These are phyloP conservation scores for Stagonosporopsis chrysanthemi DNA, from an alignment of 2,329 filamentous ascomycete genomes.

Conservation along the genomic window DNA sequence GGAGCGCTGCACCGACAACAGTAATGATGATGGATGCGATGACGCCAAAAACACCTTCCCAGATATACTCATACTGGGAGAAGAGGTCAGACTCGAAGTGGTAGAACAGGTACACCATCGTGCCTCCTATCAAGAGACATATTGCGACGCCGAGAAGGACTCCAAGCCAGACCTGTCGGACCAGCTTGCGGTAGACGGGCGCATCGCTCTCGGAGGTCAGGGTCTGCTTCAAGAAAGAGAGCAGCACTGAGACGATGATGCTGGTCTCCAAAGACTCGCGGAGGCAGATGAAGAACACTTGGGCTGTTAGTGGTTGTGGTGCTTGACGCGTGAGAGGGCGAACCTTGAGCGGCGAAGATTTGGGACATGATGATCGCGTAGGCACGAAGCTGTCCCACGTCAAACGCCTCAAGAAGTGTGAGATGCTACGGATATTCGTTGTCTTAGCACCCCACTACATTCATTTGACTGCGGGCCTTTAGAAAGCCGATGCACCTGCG, in stretches of 20 bases:
- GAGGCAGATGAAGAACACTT: slow-evolving; percentile 86
- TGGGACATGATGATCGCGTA: slow-evolving; percentile 1
- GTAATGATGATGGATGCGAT: slow-evolving; percentile 82
- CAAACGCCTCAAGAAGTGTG: neutral
- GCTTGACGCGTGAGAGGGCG: neutral
- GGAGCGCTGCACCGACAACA: slow-evolving; percentile 76
- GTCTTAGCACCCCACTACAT: neutral
- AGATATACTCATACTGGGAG: slow-evolving; percentile 74
- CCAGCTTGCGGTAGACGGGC: slow-evolving; percentile 69
- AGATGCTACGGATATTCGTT: too few species aligned
- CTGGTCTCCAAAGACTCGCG: slow-evolving; percentile 81
- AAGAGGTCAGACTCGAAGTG: slow-evolving; percentile 71
- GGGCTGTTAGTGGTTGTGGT: neutral
- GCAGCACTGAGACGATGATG: slow-evolving; percentile 82
- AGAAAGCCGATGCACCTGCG: neutral
- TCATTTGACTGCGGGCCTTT: neutral
- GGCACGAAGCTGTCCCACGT: neutral
- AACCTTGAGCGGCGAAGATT: slow-evolving; percentile 13
- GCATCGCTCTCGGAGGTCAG: slow-evolving; percentile 69
- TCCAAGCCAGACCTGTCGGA: slow-evolving; percentile 46
- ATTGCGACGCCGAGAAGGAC: slow-evolving; percentile 64
- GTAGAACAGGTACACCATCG: slow-evolving; percentile 76
- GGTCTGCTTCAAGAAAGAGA: slow-evolving; percentile 83
- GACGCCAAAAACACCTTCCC: slow-evolving; percentile 79
- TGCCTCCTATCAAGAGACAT: slow-evolving; percentile 67